These are phyloP conservation scores for Pogostemon cablin DNA, from an alignment of 257 asterid genomes.

Conservation along the genomic window DNA sequence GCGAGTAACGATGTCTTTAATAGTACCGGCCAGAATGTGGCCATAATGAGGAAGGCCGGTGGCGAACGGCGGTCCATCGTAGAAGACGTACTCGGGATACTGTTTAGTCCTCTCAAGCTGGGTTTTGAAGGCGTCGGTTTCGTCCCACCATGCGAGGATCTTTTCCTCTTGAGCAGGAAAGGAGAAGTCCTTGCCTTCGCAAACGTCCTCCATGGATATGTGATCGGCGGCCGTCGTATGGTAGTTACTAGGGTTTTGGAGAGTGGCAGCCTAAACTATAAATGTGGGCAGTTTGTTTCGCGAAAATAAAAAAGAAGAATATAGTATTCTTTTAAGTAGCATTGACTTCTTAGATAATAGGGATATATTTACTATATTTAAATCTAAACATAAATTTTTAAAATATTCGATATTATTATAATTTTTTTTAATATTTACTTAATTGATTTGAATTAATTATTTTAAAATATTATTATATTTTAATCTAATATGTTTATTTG, in stretches of 20 bases:
- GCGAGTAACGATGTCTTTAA: conserved; percentile 90
- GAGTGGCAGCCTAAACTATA: neutral
- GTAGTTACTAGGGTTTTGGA: conserved; percentile 48
- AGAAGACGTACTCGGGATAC: conserved; percentile 82
- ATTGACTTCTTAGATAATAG: too few species aligned
- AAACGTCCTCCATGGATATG: conserved; percentile 77
- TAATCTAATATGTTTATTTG: too few species aligned
- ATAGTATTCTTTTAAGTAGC: too few species aligned
- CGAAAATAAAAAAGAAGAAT: too few species aligned
- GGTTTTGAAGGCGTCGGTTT: conserved; percentile 75
- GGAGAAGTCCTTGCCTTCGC: conserved; percentile 90
- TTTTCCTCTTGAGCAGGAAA: conserved; percentile 77
- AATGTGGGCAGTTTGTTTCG: too few species aligned
- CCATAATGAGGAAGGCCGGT: conserved; percentile 98
- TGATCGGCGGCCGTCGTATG: neutral
- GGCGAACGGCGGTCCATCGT: conserved; percentile 98
- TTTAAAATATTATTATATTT: too few species aligned
- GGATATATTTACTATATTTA: too few species aligned
- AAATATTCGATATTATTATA: too few species aligned
- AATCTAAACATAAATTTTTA: too few species aligned
- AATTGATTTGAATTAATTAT: too few species aligned
- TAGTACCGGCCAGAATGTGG: conserved; percentile 92
- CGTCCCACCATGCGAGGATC: conserved; percentile 74
- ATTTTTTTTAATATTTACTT: too few species aligned
- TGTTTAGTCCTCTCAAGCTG: conserved; percentile 70